Conservation (phyloP, 306 rosid species). For the Quercus alba region DNA sequence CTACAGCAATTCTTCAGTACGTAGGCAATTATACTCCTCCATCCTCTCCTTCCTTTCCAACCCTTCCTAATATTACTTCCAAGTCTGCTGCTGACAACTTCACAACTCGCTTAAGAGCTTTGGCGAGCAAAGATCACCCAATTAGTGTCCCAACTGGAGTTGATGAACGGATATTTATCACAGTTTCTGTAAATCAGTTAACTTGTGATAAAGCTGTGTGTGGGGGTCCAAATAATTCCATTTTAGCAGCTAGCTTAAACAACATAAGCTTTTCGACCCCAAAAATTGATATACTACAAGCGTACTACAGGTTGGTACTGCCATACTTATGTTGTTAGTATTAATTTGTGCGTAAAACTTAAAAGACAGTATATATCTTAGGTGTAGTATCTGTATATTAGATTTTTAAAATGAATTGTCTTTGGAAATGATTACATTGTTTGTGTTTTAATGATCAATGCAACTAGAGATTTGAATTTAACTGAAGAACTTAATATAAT, state of each 20-base stretch:
- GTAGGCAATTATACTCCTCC: slow-evolving; percentile 13
- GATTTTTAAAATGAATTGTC: too few relatives aligned
- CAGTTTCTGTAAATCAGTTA: slow-evolving; percentile 19
- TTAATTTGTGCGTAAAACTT: too few relatives aligned
- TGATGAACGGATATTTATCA: slow-evolving; percentile 1
- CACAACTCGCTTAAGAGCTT: slow-evolving; percentile 5
- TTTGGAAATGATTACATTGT: too few relatives aligned
- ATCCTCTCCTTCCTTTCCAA: slow-evolving; percentile 12
- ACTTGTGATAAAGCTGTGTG: slow-evolving; percentile 19
- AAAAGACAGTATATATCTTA: too few relatives aligned
- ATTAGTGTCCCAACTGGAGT: slow-evolving; percentile 19
- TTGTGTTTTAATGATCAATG: too few relatives aligned
- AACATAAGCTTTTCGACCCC: slow-evolving; percentile 28
- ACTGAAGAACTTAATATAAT: too few relatives aligned
- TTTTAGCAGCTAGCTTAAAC: slow-evolving; percentile 25
- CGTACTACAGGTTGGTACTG: neutral
- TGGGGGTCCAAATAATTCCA: slow-evolving; percentile 9
- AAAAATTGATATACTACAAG: too few relatives aligned
- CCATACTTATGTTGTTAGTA: too few relatives aligned
- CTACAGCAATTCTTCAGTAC: slow-evolving; percentile 32
- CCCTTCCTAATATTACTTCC: slow-evolving; percentile 11
- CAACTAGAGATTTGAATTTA: too few relatives aligned
- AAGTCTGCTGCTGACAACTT: slow-evolving; percentile 10
- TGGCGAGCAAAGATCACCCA: slow-evolving; percentile 29
- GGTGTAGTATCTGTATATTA: too few relatives aligned